Evolutionary conservation across 352 stramenopile genomes (phyloP).

Genomic region (Phytophthora gonapodyides): DNA sequence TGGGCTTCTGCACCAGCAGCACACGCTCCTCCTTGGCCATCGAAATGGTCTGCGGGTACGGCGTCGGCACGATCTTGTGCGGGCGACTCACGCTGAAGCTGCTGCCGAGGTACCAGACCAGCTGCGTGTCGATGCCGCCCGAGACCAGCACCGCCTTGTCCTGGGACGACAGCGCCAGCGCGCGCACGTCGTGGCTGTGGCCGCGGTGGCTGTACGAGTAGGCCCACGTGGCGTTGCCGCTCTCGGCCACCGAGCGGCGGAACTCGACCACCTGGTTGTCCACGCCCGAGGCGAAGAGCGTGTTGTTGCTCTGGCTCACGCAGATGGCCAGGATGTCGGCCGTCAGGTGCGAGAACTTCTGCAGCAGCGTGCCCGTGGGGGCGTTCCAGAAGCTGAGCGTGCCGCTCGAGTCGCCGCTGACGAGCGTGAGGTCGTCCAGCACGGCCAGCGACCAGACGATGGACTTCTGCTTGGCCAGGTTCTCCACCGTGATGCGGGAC

Average conservation of each 20-base stretch:
- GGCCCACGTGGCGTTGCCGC: constrained; percentile 58
- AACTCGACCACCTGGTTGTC: constrained; percentile 94
- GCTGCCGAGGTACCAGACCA: constrained; percentile 89
- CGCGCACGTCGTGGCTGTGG: constrained; percentile 91
- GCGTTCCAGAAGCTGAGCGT: constrained; percentile 95
- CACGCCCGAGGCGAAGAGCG: constrained; percentile 92
- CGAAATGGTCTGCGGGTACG: constrained; percentile 70
- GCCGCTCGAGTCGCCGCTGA: constrained; percentile 93
- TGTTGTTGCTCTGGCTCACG: constrained; percentile 82
- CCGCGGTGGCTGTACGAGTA: constrained; percentile 90
- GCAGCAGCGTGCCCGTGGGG: constrained; percentile 87
- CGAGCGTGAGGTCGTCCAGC: constrained; percentile 91
- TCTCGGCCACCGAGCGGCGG: constrained; percentile 46
- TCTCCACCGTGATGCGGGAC: constrained; percentile 84
- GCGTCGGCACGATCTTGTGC: constrained; percentile 90
- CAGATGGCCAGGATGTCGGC: constrained; percentile 91
- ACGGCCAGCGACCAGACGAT: constrained; percentile 91
- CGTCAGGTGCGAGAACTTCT: constrained; percentile 92
- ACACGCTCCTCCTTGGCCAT: constrained; percentile 70
- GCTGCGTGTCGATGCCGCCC: constrained; percentile 93
- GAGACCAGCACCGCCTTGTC: constrained; percentile 82
- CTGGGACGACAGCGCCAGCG: constrained; percentile 72
- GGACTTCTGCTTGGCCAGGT: constrained; percentile 71
- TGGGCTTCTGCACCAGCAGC: constrained; percentile 76
- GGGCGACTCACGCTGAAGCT: constrained; percentile 88